Evolutionary conservation across 2,329 filamentous ascomycete genomes (phyloP), one percentile per base, ranked within the genome.

Genomic region (Fusarium bulbicola): DNA sequence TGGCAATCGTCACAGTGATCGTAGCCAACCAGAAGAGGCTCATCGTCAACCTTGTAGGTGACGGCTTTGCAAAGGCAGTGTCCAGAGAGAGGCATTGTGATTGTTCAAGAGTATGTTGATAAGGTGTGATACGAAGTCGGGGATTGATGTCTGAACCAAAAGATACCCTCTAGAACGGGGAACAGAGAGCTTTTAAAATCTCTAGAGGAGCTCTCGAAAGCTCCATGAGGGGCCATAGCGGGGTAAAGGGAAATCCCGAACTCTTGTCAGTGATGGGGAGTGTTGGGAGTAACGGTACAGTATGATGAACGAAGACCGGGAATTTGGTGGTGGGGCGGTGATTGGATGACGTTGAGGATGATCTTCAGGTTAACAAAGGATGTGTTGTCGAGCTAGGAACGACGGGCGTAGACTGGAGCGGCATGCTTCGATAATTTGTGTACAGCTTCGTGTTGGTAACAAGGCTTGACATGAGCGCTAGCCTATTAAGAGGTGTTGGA

Each of bases 1-100:
- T 92, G 91, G 86, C 91, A 92, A 82, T 92, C 91, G 79, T 92
- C 91, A 78, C 91, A 92, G 85, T 92, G 91, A 79, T 92, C 92
- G 80, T 92, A 92, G 72, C 87, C 91, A 58, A 88, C 89, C 80
- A 88, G 47, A 61, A 88, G 78, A 59, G 87, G 86, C 54, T 81
- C 83, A 32, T 88, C 86, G 80, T 87, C 85, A 57, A 82, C 84
- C 79, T 86, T 86, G 86, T 94, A 95, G 79, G 91, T 92, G 82
- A 92, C 89, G 77, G 89, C 87, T 80, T 90, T 90, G 87, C 91
- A 92, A 73, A 92, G 90, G 81, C 91, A 92, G 86, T 92, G 90
- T 81, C 91, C 91, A 61, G 87, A 86, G 80, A 92, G 86, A 88
- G 86, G 84, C 91, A 92, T 92, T 70, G 72, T 89, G 83, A 66